Conservation (phyloP, 140 eudicot genomes). For the Stevia rebaudiana region DNA sequence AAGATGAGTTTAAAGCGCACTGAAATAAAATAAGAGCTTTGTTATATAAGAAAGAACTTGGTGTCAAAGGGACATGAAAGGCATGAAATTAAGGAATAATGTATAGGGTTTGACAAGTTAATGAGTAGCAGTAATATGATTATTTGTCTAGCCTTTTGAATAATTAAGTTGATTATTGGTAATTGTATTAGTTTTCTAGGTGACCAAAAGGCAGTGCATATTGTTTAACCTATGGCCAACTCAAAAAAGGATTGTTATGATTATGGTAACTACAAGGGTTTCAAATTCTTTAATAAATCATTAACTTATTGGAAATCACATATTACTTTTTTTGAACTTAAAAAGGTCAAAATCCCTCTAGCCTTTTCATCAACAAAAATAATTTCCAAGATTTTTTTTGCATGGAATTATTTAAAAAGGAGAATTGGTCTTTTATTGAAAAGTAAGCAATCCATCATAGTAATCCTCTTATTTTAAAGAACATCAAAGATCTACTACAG, state of each 20-base stretch:
- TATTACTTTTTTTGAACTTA: neutral
- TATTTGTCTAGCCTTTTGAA: conserved; percentile 1
- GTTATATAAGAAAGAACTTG: neutral
- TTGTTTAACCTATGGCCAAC: conserved; percentile 26
- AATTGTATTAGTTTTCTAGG: conserved; percentile 22
- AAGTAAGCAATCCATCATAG: neutral
- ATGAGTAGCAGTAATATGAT: conserved; percentile 9
- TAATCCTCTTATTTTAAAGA: neutral
- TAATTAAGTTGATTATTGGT: conserved; percentile 9
- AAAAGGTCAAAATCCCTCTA: conserved; percentile 7
- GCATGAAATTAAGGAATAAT: neutral
- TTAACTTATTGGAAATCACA: conserved; percentile 14
- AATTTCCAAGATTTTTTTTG: neutral
- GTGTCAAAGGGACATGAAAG: neutral
- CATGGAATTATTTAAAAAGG: neutral
- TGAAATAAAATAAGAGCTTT: neutral
- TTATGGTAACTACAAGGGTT: conserved; percentile 29
- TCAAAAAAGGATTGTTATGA: conserved; percentile 29
- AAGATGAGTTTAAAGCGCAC: neutral
- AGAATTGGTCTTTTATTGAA: neutral
- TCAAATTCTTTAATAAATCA: neutral
- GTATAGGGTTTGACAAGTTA: conserved; percentile 8
- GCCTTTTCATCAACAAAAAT: conserved; percentile 2
- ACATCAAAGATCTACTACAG: neutral
- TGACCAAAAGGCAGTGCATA: conserved; percentile 22